phyloP scores from a whole-genome alignment of 495 filamentous ascomycete species.

The Penicillium macrosclerotiorum region DNA sequence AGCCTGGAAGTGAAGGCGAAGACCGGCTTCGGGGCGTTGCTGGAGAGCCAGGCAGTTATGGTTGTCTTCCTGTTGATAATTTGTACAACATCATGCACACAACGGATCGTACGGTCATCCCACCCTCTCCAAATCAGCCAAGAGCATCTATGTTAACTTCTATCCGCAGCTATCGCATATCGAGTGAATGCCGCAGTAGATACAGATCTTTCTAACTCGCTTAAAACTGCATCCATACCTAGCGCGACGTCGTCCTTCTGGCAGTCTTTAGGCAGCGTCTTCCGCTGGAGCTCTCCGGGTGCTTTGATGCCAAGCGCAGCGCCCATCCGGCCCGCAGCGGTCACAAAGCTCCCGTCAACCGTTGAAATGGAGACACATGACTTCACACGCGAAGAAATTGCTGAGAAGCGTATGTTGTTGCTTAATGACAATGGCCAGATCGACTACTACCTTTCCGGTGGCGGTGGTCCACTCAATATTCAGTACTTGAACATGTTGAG shows the following conservation, averaged over 20 bases:
- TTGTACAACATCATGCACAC: constrained; percentile 88
- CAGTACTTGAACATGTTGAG: constrained; percentile 97
- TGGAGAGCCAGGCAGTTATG: constrained; percentile 74
- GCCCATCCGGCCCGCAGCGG: constrained; percentile 37
- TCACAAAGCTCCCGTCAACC: constrained; percentile 75
- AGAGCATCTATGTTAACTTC: constrained; percentile 45
- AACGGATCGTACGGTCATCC: constrained; percentile 47
- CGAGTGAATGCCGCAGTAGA: constrained; percentile 89
- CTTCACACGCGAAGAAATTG: constrained; percentile 88
- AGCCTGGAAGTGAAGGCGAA: constrained; percentile 69
- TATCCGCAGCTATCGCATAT: constrained; percentile 70
- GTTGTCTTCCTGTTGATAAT: constrained; percentile 91
- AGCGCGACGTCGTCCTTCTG: constrained; percentile 65
- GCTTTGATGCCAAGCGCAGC: constrained; percentile 14
- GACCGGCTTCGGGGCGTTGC: constrained; percentile 62
- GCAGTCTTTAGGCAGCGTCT: constrained; percentile 60
- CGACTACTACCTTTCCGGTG: constrained; percentile 80
- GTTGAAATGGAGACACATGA: constrained; percentile 95
- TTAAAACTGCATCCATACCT: constrained; percentile 78
- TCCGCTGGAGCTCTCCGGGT: constrained; percentile 50
- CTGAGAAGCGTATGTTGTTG: constrained; percentile 81
- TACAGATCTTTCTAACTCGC: constrained; percentile 66
- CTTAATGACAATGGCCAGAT: constrained; percentile 96
- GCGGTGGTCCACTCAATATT: constrained; percentile 80
- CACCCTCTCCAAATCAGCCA: not conserved